phyloP scores from a whole-genome alignment of 306 rosid genomes.

The Prunus padus region DNA sequence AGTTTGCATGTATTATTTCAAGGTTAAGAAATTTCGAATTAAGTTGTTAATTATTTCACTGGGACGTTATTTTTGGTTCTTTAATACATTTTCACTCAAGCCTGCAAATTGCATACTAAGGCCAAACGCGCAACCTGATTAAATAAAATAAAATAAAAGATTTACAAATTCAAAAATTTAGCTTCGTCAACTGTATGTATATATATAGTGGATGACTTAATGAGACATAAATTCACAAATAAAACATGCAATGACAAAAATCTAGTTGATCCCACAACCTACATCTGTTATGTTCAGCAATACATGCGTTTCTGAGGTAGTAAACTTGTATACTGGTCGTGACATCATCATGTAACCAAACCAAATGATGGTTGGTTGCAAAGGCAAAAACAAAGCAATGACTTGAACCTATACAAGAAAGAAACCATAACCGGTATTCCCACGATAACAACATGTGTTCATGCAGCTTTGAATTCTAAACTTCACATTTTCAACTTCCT shows the following conservation, averaged over 20 bases:
- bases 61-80: too few species aligned
- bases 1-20: too few species aligned
- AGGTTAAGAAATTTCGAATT: too few species aligned
- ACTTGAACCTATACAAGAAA: conserved; percentile 30
- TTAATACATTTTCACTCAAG: too few species aligned
- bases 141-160: background rate
- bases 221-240: background rate
- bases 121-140: too few species aligned
- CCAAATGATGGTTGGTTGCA: background rate
- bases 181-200: background rate
- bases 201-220: background rate
- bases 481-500: too few species aligned
- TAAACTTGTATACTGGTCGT: background rate
- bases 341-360: background rate
- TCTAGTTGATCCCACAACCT: conserved; percentile 12
- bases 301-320: background rate
- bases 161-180: background rate
- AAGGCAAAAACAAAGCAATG: conserved; percentile 7
- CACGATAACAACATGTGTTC: conserved; percentile 1
- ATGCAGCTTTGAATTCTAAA: background rate
- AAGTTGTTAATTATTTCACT: too few species aligned
- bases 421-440: conserved; percentile 13
- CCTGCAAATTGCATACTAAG: too few species aligned
- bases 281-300: background rate
- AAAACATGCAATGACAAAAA: background rate